A percentile compares a stretch with the other conserved stretches of the same genome.
Conservation (phyloP, 2,329 filamentous ascomycete species). For the Aspergillus quadrilineatus region DNA sequence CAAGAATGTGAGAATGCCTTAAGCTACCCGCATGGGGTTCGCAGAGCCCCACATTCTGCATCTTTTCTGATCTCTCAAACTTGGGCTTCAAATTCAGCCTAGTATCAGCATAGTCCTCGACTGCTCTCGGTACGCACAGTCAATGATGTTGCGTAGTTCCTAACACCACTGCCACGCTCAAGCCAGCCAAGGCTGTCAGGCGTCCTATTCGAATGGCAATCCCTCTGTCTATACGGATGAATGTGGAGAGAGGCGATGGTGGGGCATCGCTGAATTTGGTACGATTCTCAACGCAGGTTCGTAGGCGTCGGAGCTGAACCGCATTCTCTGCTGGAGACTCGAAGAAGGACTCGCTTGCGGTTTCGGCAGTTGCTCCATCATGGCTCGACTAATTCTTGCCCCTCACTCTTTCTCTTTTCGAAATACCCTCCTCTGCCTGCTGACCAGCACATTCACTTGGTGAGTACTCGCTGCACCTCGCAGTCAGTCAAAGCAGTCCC, state of each 20-base stretch:
- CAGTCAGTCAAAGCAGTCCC: not conserved
- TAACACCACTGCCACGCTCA: not conserved
- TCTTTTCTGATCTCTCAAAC: not conserved
- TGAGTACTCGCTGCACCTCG: not conserved
- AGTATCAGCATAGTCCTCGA: not conserved
- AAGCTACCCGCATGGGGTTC: not conserved
- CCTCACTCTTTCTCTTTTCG: constrained; percentile 1
- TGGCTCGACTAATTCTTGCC: not conserved
- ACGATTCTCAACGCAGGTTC: not conserved
- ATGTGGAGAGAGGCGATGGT: constrained; percentile 6
- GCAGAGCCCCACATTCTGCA: not conserved
- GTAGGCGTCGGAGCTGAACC: not conserved
- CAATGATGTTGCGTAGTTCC: not conserved
- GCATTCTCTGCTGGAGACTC: not conserved
- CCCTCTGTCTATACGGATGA: not conserved
- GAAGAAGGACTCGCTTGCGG: constrained; percentile 5
- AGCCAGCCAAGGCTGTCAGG: not conserved
- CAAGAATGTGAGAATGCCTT: not conserved
- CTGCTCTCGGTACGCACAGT: not conserved
- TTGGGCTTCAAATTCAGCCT: not conserved
- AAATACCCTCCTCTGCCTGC: not conserved
- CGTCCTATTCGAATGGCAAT: not conserved
- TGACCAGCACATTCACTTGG: not conserved
- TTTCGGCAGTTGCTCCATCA: not conserved
- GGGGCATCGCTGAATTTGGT: constrained; percentile 5